Evolutionary conservation across 1,139 yeast genomes (phyloP), one percentile per base, ranked within the genome.

Genomic region (Saccharomyces hybrid): DNA sequence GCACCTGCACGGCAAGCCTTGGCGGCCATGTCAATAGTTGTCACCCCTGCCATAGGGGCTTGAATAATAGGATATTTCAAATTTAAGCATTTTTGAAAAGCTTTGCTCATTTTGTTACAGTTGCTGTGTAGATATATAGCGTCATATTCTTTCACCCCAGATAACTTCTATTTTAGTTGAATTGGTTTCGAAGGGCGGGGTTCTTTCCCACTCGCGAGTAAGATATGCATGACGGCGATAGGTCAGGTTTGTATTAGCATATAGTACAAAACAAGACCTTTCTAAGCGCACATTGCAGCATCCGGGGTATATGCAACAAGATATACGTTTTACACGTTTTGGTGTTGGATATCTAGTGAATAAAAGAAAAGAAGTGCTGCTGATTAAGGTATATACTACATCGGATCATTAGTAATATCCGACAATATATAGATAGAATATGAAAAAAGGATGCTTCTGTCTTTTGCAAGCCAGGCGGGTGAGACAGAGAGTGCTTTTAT

Each of bases 1-100:
- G 75, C 82, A 0, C 83, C 83, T 20, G 58, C 55, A 3, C 64
- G 63, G 1, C 74, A 65, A 1, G 77, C 73, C 1, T 65, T 67
- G 1, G 76, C 70, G 0, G 81, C 79, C 55, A 79, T 61, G 32
- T 67, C 66, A 1, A 73, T 67, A 0, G 80, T 77, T 26, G 77
- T 70, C 1, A 78, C 72, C 0, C 82, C 82, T 0, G 82, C 82
- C 83, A 79, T 79, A 31, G 83, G 83, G 1, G 82, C 73, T 60
- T 78, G 81, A 38, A 79, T 65, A 2, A 79, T 66, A 1, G 82
- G 82, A 32, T 66, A 60, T 27, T 60, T 65, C 13, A 74, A 14
- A 59, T 70, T 58, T 62, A 65, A 48, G 11, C 25, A 38, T 38
- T 38, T 38, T 38, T 38, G 44, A 5, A 38, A 38, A 16, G 44